Percentiles rank a stretch among this genome's conserved stretches.
Evolutionary conservation across 2,329 filamentous ascomycete species (phyloP).

Genomic region (Penicillium sumatraense): DNA sequence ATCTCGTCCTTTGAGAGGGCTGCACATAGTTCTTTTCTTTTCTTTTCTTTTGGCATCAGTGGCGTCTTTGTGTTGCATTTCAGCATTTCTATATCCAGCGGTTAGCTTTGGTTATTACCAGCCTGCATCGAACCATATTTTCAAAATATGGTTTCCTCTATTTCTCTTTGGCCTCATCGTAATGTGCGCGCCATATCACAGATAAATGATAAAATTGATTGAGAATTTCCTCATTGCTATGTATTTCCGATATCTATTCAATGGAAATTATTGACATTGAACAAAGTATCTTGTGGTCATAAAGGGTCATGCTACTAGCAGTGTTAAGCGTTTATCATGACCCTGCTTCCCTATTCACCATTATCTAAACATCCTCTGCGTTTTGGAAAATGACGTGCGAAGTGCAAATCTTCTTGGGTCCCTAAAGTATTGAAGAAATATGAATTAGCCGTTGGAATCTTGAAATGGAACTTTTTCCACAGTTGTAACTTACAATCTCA

Average conservation of each 20-base stretch:
- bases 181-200: neutral
- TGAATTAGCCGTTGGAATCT: neutral
- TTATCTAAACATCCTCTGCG: conserved; percentile 20
- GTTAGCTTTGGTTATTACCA: neutral
- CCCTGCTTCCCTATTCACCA: neutral
- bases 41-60: conserved; percentile 14
- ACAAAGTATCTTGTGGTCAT: conserved; percentile 6
- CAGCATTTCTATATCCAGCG: conserved; percentile 5
- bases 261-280: conserved; percentile 18
- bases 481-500: conserved; percentile 29
- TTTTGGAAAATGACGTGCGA: conserved; percentile 29
- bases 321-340: conserved; percentile 9
- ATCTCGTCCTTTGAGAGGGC: neutral
- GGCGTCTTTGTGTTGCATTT: conserved; percentile 10
- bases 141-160: too few species aligned
- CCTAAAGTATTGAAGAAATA: conserved; percentile 19
- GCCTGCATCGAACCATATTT: neutral
- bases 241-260: conserved; percentile 12
- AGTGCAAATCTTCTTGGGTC: conserved; percentile 33
- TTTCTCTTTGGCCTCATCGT: too few species aligned
- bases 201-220: neutral
- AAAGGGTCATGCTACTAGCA: neutral
- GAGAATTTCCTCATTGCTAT: neutral
- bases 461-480: neutral
- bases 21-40: conserved; percentile 13